A percentile compares a stretch with the other conserved stretches of the same genome.
These are phyloP conservation scores for Alternaria metachromatica DNA, from an alignment of 2,329 filamentous ascomycete genomes.

Conservation along the genomic window DNA sequence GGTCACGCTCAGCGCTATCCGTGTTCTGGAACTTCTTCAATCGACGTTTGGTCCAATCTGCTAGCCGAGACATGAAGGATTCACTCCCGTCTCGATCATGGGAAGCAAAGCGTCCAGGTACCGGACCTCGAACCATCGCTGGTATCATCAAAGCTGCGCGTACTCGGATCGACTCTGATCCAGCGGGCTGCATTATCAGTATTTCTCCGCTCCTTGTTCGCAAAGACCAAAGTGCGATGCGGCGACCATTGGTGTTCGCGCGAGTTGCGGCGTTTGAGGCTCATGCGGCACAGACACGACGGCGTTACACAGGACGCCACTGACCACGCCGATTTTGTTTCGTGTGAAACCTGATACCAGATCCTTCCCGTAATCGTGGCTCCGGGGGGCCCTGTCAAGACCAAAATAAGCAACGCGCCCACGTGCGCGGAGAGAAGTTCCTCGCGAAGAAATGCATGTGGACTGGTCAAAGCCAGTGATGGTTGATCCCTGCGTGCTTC, in stretches of 20 bases:
- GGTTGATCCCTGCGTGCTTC: background rate
- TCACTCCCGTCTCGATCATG: background rate
- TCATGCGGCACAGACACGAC: background rate
- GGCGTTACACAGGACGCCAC: background rate
- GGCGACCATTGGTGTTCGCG: background rate
- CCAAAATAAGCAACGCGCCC: background rate
- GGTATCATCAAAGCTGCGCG: accelerated
- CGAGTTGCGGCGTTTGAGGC: background rate
- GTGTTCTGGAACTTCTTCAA: background rate
- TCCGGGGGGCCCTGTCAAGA: background rate
- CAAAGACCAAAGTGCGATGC: background rate
- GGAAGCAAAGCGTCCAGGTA: background rate
- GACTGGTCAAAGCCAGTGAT: background rate
- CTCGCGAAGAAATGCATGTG: background rate
- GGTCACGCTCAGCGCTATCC: background rate
- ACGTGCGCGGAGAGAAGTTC: background rate
- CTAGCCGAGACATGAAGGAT: background rate
- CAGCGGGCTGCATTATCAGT: background rate
- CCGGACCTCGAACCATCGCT: background rate
- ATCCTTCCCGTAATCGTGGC: background rate
- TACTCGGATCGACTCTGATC: accelerated
- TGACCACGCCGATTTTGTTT: background rate
- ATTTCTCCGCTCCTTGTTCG: background rate
- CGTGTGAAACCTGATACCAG: background rate
- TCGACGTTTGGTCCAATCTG: background rate